Evolutionary conservation across 2,329 filamentous ascomycete genomes (phyloP).

Genomic region (Cytospora piceae): DNA sequence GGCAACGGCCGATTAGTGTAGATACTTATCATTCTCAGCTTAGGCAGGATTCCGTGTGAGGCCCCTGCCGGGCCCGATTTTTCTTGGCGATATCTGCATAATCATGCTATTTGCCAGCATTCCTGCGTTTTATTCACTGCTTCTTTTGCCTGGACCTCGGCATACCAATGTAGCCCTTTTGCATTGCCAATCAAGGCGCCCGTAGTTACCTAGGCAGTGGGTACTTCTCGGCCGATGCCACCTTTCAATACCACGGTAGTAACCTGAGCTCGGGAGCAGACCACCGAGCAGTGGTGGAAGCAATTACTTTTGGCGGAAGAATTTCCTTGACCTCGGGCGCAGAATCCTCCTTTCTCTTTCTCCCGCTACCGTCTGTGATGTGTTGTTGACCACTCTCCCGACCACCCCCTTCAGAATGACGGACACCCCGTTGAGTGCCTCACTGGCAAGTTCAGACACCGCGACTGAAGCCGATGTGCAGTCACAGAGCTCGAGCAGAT

Average conservation of each 20-base stretch:
- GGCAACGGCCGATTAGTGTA: not conserved
- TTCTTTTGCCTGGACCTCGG: slow-evolving; percentile 18
- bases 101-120: not conserved
- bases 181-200: slow-evolving; percentile 15
- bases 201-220: slow-evolving; percentile 6
- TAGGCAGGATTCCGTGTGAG: slow-evolving; percentile 9
- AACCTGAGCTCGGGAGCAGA: slow-evolving; percentile 4
- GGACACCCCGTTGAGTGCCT: slow-evolving; percentile 22
- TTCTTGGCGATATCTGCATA: slow-evolving; percentile 15
- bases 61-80: slow-evolving; percentile 12
- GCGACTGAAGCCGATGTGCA: slow-evolving; percentile 48
- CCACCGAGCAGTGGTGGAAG: slow-evolving; percentile 12
- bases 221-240: slow-evolving; percentile 4
- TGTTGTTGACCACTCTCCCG: slow-evolving; percentile 8
- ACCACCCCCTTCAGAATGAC: slow-evolving; percentile 22
- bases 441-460: slow-evolving; percentile 38
- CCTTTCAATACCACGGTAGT: not conserved
- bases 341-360: not conserved
- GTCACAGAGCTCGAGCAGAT: slow-evolving; percentile 38
- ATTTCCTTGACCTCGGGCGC: not conserved
- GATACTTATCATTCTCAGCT: slow-evolving; percentile 5
- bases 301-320: slow-evolving; percentile 9
- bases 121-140: not conserved
- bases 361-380: slow-evolving; percentile 1
- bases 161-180: slow-evolving; percentile 12